Evolutionary conservation across 495 filamentous ascomycete genomes (phyloP), one percentile per base, ranked within the genome.

Genomic region (Penicillium coffeae): DNA sequence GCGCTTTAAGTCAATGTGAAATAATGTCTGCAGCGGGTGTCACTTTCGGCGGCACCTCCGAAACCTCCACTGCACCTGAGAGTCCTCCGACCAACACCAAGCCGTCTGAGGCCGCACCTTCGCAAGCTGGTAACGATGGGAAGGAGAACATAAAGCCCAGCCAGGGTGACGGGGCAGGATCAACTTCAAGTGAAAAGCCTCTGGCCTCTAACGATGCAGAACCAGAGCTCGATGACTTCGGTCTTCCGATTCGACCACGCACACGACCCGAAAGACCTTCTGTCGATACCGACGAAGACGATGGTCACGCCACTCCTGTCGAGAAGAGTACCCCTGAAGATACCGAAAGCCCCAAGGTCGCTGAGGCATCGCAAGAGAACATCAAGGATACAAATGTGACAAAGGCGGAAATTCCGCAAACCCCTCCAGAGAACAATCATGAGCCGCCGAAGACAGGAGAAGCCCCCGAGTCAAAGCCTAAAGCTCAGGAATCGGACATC

Each of bases 141-240:
- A 51, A 45, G 25, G 33, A 48, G 7, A 21, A 40, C 22, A 21
- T 20, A 27, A 48, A 36, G 3, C 6, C 14, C n/a, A n/a, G n/a
- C n/a, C 39, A 42, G 21, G 41, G 1, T 19, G 21, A 45, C 6
- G 47, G 32, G 10, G 33, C 43, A 8, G 36, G 19, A 18, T 1
- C 37, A 2, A 45, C 21, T 14, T 18, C 45, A 15, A 45, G 47
- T n/a, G 18, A 15, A 22, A 15, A 21, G 13, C 25, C 12, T 19
- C 54, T 58, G 27, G 41, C 37, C 32, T 47, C 52, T 34, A 57
- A n/a, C n/a, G n/a, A 54, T 42, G 49, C 56, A 39, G 53, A 54
- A 53, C 41, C 47, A 16, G 48, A 55, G 14, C 20, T 72, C n/a
- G 72, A 76, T 42, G 72, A 76, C 38, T 76, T 76, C 51, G 72